Evolutionary conservation across 495 filamentous ascomycete species (phyloP), one percentile per base, ranked within the genome.

Genomic region (Penicillium robsamsonii): DNA sequence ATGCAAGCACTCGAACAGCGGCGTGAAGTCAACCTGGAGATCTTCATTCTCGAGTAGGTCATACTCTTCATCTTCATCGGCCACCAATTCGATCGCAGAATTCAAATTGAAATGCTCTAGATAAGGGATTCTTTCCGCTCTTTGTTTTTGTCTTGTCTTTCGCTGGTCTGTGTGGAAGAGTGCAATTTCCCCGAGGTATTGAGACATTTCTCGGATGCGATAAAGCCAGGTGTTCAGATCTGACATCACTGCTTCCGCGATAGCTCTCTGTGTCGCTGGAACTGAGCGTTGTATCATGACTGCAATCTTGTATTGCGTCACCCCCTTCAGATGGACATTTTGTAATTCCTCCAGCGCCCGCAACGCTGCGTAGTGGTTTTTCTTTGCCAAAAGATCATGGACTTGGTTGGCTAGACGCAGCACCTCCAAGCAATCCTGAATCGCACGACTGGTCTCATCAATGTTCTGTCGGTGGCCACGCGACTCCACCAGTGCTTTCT

Each of bases 211-310:
- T 55, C 95, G 85, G 57, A 99, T 96, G 29, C 90, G 86, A 67
- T 86, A 97, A n/a, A 99, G 78, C 94, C 94, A 99, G 2, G 90
- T 96, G 69, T 97, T 97, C 35, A 99, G 72, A 71, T 99, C 94
- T 2, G 84, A 87, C 95, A 97, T 97, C 54, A 99, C 94, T 2
- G 91, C 90, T 62, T 97, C 93, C 3, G 92, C 91, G 53, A 99
- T 96, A 27, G 92, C 84, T 60, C 87, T 90, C 66, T 96, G 91
- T 2, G 92, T 96, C 8, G 91, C 85, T 5, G 94, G 94, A 4
- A 97, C 91, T 0, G 92, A 96, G 63, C 89, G 89, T 70, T 96
- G 92, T 56, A 99, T 97, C 79, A 96, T 83, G 52, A 96, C 90
- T 24, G 95, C 95, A 53, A 99, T 89, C 68, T 96, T 93, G 70